Evolutionary conservation across 345 rosid species (phyloP).

Genomic region (Pistacia integerrima): DNA sequence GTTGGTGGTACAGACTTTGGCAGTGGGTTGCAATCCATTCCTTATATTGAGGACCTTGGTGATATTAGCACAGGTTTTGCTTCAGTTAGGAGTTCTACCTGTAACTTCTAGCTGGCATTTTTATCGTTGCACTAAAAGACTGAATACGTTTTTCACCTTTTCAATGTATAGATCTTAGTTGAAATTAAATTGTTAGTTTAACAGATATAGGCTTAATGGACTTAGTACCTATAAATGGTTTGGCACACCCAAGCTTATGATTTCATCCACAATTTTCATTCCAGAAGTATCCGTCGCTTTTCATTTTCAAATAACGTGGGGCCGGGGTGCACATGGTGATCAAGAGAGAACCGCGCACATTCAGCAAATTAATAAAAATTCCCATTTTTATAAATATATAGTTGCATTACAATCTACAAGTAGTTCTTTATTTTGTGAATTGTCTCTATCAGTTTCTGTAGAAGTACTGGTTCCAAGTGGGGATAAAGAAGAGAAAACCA

Average conservation of each 20-base stretch:
- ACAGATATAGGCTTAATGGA: neutral
- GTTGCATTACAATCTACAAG: no score
- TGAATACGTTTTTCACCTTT: neutral
- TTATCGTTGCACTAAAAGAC: constrained; percentile 4
- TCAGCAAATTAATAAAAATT: no score
- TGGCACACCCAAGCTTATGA: neutral
- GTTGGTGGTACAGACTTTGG: constrained; percentile 55
- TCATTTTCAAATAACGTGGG: no score
- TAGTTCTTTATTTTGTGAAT: no score
- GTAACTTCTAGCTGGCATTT: constrained; percentile 33
- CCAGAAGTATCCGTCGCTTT: neutral
- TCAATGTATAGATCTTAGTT: neutral
- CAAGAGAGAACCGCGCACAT: no score
- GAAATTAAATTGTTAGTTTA: neutral
- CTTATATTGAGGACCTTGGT: constrained; percentile 77
- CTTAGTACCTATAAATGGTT: neutral
- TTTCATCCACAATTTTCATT: neutral
- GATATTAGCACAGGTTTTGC: constrained; percentile 99
- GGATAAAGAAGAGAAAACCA: no score
- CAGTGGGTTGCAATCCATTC: constrained; percentile 55
- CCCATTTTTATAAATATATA: no score
- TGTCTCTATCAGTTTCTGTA: no score
- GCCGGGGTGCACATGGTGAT: no score
- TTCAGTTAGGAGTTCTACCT: constrained; percentile 97
- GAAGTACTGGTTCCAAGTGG: no score